A percentile compares a stretch with the other conserved stretches of the same genome.
phyloP scores from a whole-genome alignment of 2,329 filamentous ascomycete species.

The Fusarium sp. region DNA sequence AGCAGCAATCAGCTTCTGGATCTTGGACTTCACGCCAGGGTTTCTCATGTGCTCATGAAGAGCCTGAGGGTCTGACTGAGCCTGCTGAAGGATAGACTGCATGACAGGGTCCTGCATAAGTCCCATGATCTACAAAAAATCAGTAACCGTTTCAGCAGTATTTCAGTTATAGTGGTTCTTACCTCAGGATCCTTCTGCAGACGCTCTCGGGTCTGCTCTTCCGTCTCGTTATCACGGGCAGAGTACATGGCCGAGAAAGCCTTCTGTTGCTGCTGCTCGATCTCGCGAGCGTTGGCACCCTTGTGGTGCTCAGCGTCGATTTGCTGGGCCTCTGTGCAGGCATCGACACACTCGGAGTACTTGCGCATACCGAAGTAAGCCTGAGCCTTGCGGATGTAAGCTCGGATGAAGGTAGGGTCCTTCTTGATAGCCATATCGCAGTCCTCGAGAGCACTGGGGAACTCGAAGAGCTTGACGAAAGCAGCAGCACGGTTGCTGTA shows the following conservation, averaged over 20 bases:
- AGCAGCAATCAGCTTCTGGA: slow-evolving; percentile 93
- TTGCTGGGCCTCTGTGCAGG: slow-evolving; percentile 81
- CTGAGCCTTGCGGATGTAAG: slow-evolving; percentile 96
- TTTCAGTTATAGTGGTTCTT: slow-evolving; percentile 51
- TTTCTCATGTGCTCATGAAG: slow-evolving; percentile 98
- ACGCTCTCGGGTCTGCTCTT: slow-evolving; percentile 93
- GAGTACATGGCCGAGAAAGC: slow-evolving; percentile 90
- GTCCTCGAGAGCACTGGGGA: slow-evolving; percentile 92
- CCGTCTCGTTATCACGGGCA: slow-evolving; percentile 91
- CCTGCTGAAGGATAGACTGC: slow-evolving; percentile 97
- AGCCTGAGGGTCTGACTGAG: slow-evolving; percentile 90
- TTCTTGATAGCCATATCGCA: slow-evolving; percentile 92
- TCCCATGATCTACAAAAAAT: slow-evolving; percentile 73
- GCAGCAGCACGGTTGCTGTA: slow-evolving; percentile 98
- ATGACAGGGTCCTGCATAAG: slow-evolving; percentile 97
- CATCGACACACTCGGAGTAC: slow-evolving; percentile 94
- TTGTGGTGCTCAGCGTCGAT: slow-evolving; percentile 76
- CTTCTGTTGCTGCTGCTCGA: slow-evolving; percentile 94
- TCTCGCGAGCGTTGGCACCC: slow-evolving; percentile 87
- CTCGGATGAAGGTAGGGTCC: slow-evolving; percentile 91
- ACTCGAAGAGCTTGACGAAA: slow-evolving; percentile 95
- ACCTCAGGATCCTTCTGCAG: slow-evolving; percentile 92
- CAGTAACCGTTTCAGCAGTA: slow-evolving; percentile 36
- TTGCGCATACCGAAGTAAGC: slow-evolving; percentile 98
- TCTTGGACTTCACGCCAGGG: slow-evolving; percentile 82